Conservation (phyloP, 805 yeast genomes). For the Yarrowia osloensis region DNA sequence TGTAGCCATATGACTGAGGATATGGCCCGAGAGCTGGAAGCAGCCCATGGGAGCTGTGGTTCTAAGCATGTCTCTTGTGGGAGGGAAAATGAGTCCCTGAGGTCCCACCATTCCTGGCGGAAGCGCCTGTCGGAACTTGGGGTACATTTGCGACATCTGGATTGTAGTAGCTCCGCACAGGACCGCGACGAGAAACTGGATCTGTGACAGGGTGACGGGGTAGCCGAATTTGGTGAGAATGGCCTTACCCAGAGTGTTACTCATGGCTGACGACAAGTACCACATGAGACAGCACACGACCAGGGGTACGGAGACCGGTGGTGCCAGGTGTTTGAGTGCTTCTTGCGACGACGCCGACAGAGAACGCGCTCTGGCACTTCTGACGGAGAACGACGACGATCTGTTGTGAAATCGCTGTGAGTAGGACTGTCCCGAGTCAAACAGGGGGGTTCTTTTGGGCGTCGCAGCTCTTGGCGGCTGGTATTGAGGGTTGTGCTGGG, state of each 20-base stretch:
- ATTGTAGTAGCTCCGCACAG: conserved; percentile 55
- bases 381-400: conserved; percentile 19
- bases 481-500: background rate
- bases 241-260: conserved; percentile 78
- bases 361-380: conserved; percentile 34
- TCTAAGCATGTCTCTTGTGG: conserved; percentile 39
- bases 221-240: conserved; percentile 68
- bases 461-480: conserved; percentile 2
- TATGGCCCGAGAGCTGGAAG: conserved; percentile 90
- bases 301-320: conserved; percentile 50
- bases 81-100: conserved; percentile 37
- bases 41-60: conserved; percentile 88
- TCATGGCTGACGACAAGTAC: conserved; percentile 79
- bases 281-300: conserved; percentile 65
- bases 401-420: conserved; percentile 26
- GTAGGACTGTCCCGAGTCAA: conserved; percentile 22
- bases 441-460: conserved; percentile 20
- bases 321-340: conserved; percentile 45
- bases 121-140: conserved; percentile 41
- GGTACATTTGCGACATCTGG: conserved; percentile 42
- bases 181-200: conserved; percentile 78
- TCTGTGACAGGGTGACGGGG: conserved; percentile 87
- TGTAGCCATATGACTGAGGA: conserved; percentile 90
- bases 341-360: conserved; percentile 40
- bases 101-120: conserved; percentile 43